Evolutionary conservation across 129 eudicot genomes (phyloP).

Genomic region (sunflower (Helianthus annuus)): HanXRQr2.0-SUNRISE NC_035438.2:127566673-127567172

Average conservation of each 20-base stretch:
- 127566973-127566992: too few species aligned
- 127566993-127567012: too few species aligned
- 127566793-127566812: neutral
- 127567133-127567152: too few species aligned
- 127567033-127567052: too few species aligned
- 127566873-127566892: slow-evolving; percentile 66
- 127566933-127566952: slow-evolving; percentile 66
- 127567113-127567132: too few species aligned
- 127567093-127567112: too few species aligned
- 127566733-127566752: slow-evolving; percentile 55
- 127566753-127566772: too few species aligned
- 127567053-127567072: too few species aligned
- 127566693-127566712: slow-evolving; percentile 76
- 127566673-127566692: slow-evolving; percentile 96
- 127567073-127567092: too few species aligned
- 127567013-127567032: too few species aligned
- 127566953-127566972: slow-evolving; percentile 65
- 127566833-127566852: slow-evolving; percentile 90
- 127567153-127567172: too few species aligned
- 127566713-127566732: slow-evolving; percentile 65
- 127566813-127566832: slow-evolving; percentile 60
- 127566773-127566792: slow-evolving; percentile 1
- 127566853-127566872: slow-evolving; percentile 72
- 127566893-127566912: slow-evolving; percentile 58
- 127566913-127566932: slow-evolving; percentile 67